These are phyloP conservation scores for Hyphopichia khmerensis DNA, from an alignment of 1,139 yeast species.

Conservation along the genomic window DNA sequence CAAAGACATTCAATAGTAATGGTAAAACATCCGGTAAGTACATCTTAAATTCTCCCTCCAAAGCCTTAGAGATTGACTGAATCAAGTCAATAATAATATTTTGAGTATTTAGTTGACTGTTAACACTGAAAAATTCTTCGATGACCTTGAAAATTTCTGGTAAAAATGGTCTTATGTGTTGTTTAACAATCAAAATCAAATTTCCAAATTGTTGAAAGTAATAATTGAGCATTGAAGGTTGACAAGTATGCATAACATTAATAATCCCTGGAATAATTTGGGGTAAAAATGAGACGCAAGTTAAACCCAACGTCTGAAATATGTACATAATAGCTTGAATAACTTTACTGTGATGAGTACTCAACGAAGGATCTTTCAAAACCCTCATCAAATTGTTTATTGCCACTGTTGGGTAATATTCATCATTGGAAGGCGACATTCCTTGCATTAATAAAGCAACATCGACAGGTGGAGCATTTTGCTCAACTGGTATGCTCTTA, in stretches of 20 bases:
- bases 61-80: conserved; percentile 80
- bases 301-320: conserved; percentile 81
- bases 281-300: conserved; percentile 83
- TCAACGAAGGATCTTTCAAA: conserved; percentile 78
- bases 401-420: conserved; percentile 94
- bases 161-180: conserved; percentile 83
- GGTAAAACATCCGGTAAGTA: conserved; percentile 79
- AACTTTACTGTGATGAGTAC: conserved; percentile 84
- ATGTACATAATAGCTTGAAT: conserved; percentile 91
- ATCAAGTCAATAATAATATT: conserved; percentile 77
- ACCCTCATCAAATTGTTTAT: conserved; percentile 81
- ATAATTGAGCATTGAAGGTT: conserved; percentile 79
- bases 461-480: conserved; percentile 86
- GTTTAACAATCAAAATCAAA: conserved; percentile 78
- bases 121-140: conserved; percentile 64
- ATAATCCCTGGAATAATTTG: conserved; percentile 88
- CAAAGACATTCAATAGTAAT: conserved; percentile 71
- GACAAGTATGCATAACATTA: conserved; percentile 81
- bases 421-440: conserved; percentile 90
- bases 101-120: conserved; percentile 61
- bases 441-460: conserved; percentile 90
- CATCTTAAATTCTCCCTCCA: conserved; percentile 89
- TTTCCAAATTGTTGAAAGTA: conserved; percentile 88
- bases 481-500: conserved; percentile 64
- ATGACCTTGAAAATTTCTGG: conserved; percentile 75